These are phyloP conservation scores for Moesziomyces parantarcticus DNA, from an alignment of 1,284 basidiomycete genomes.

Conservation along the genomic window DNA sequence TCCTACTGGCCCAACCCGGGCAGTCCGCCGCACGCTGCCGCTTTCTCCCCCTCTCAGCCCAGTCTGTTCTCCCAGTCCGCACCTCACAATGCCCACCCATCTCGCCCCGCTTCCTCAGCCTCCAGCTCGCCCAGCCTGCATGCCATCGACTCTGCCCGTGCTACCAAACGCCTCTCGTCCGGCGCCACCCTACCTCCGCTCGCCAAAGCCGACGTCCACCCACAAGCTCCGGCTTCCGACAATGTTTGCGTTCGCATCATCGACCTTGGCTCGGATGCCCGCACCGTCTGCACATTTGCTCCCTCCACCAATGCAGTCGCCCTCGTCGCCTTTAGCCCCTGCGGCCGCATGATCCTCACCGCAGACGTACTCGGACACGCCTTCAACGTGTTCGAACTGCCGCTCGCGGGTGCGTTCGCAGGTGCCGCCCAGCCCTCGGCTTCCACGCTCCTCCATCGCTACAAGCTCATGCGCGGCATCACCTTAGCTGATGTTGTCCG, in stretches of 20 bases:
- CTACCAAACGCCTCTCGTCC: slow-evolving; percentile 17
- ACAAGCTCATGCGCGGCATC: slow-evolving; percentile 46
- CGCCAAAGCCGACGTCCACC: neutral
- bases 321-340: slow-evolving; percentile 29
- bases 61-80: slow-evolving; percentile 42
- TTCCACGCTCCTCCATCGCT: slow-evolving; percentile 27
- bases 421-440: neutral
- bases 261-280: slow-evolving; percentile 24
- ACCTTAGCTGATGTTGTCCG: slow-evolving; percentile 41
- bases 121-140: slow-evolving; percentile 40
- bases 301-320: slow-evolving; percentile 23
- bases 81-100: slow-evolving; percentile 18
- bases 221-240: neutral
- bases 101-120: slow-evolving; percentile 26
- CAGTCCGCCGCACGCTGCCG: slow-evolving; percentile 10
- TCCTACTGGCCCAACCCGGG: slow-evolving; percentile 39
- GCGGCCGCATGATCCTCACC: slow-evolving; percentile 35
- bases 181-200: slow-evolving; percentile 2
- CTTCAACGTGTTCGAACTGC: slow-evolving; percentile 44
- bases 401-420: slow-evolving; percentile 23
- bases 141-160: slow-evolving; percentile 12
- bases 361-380: slow-evolving; percentile 39
- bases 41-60: slow-evolving; percentile 18
- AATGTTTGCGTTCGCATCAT: slow-evolving; percentile 27
- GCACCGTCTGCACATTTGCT: slow-evolving; percentile 28